These are phyloP conservation scores for Vanrija humicola DNA, from an alignment of 1,284 basidiomycete species.

Conservation along the genomic window DNA sequence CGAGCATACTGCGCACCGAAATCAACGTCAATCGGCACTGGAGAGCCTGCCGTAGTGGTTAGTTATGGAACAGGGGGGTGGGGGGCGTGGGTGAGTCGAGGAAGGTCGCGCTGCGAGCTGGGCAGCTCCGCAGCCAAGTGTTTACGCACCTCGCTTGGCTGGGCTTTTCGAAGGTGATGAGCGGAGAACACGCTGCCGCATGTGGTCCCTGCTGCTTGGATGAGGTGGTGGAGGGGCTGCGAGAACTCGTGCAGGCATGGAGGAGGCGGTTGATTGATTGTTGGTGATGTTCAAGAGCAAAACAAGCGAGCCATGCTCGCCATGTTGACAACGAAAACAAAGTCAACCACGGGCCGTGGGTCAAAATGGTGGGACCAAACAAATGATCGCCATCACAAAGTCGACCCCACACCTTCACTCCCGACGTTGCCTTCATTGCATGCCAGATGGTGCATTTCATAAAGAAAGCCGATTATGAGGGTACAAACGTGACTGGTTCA, in stretches of 20 bases:
- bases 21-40: too few species aligned
- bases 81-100: neutral
- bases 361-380: neutral
- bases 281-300: neutral
- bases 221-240: neutral
- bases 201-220: neutral
- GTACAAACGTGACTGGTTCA: too few species aligned
- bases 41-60: too few species aligned
- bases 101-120: too few species aligned
- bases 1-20: too few species aligned
- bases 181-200: neutral
- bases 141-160: too few species aligned
- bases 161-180: neutral
- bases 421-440: too few species aligned
- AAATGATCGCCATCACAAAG: neutral
- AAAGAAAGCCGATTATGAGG: too few species aligned
- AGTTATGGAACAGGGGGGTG: neutral
- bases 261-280: neutral
- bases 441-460: too few species aligned
- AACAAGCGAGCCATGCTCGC: neutral
- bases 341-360: neutral
- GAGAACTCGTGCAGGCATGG: constrained; percentile 2
- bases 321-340: neutral
- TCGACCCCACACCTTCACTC: neutral
- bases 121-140: too few species aligned